Base-by-base conservation (phyloP, 2,329 filamentous ascomycete genomes). In the Cladobotryum mycophilum region DNA sequence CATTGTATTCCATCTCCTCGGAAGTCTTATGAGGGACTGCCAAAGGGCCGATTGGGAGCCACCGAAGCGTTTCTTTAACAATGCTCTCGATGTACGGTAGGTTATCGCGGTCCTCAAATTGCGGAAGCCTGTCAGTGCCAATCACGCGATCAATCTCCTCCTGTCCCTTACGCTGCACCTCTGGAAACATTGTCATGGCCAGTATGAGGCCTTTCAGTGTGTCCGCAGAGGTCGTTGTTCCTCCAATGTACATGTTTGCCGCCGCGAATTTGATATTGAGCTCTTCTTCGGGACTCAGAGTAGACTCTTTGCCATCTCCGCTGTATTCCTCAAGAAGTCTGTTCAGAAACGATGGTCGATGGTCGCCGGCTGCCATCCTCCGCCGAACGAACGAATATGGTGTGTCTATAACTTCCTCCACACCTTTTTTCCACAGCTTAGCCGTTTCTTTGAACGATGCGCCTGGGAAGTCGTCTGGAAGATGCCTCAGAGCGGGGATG, bases 181-280 rank as follows among this genome's bases (percentile, higher is more conserved):
- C 65, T 2, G 65, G 64, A 13, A 69, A 65, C 2, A 73, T 56
- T 0, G 67, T 56, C 74, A 80, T 76, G 7, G 77, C 78, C 17
- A 73, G 64, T 1, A 75, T 60, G 51, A 77, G 75, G 25, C 25
- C 8, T 30, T 8, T 30, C 25, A 30, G 25, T 30, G 25, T 30
- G 25, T 30, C 25, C 8, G 25, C 25, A 30, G 25, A 5, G 25
- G 25, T 30, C 25, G 25, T 8, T 30, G 9, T 6, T 30, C 25
- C 25, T 7, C 4, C 25, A 11, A 30, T 6, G 25, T 30, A 30
- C 25, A 30, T 30, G 4, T 5, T 30, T 30, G 6, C 25, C 25
- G 25, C 25, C 6, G 25, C 2, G 2, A 30, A 30, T 8, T 30
- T 30, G 25, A 30, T 30, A 8, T 30, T 6, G 25, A 30, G 25